phyloP scores from a whole-genome alignment of 2,329 filamentous ascomycete genomes.

The Thielaviopsis ethacetica region DNA sequence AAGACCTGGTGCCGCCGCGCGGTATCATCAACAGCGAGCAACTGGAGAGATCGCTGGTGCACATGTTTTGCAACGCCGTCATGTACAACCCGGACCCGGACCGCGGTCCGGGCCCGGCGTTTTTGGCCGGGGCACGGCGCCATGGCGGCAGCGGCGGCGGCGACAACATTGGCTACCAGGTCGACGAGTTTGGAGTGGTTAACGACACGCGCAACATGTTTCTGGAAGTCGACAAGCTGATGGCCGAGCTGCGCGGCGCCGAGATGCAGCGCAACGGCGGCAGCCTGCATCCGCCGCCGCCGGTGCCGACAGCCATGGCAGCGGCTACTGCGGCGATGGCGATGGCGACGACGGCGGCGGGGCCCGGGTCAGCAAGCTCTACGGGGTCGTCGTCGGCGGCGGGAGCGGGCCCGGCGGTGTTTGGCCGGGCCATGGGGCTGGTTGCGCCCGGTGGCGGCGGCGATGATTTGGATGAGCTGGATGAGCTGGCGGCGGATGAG shows the following conservation, averaged over 20 bases:
- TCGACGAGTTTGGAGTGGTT: slow-evolving; percentile 73
- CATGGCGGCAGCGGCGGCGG: slow-evolving; percentile 22
- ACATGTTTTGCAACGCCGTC: slow-evolving; percentile 95
- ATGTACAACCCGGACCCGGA: slow-evolving; percentile 91
- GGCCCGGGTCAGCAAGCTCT: slow-evolving; percentile 16
- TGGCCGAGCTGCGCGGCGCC: slow-evolving; percentile 59
- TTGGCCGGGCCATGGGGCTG: slow-evolving; percentile 18
- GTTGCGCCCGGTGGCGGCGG: slow-evolving; percentile 26
- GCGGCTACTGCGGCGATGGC: slow-evolving; percentile 16
- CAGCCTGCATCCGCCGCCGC: slow-evolving; percentile 15
- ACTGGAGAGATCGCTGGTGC: slow-evolving; percentile 79
- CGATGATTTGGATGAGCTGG: slow-evolving; percentile 32
- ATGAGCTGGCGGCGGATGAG: slow-evolving; percentile 28
- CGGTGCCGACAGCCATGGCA: slow-evolving; percentile 7
- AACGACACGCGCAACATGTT: slow-evolving; percentile 84
- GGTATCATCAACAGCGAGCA: slow-evolving; percentile 88
- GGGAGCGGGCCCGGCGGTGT: slow-evolving; percentile 18
- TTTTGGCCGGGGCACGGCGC: slow-evolving; percentile 29
- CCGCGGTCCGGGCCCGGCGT: slow-evolving; percentile 48
- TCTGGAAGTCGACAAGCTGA: slow-evolving; percentile 63
- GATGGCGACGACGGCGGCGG: slow-evolving; percentile 10
- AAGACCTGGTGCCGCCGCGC: slow-evolving; percentile 68
- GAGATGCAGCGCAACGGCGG: slow-evolving; percentile 37
- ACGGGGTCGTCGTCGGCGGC: slow-evolving; percentile 14
- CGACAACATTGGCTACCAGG: slow-evolving; percentile 41